These are phyloP conservation scores for Artemisia tridentata DNA, from an alignment of 129 eudicot species.

Conservation along the genomic window DNA sequence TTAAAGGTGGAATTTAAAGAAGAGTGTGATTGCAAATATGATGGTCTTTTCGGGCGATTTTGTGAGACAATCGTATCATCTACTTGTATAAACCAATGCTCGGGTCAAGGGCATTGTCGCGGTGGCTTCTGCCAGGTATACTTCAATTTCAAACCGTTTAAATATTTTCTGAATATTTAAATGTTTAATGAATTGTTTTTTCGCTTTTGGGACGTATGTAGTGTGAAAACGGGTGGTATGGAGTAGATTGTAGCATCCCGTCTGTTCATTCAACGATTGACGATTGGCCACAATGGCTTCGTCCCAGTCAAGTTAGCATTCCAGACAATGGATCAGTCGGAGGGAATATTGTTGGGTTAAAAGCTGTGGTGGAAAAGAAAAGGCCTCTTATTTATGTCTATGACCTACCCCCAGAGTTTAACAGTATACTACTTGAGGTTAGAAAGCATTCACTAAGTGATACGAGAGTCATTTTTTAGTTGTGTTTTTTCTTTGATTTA, in stretches of 20 bases:
- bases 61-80: slow-evolving; percentile 70
- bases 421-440: slow-evolving; percentile 90
- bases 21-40: slow-evolving; percentile 95
- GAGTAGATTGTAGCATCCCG: slow-evolving; percentile 90
- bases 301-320: slow-evolving; percentile 67
- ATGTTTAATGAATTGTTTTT: slow-evolving; percentile 1
- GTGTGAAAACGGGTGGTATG: slow-evolving; percentile 95
- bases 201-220: slow-evolving; percentile 24
- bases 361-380: slow-evolving; percentile 78
- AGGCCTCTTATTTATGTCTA: slow-evolving; percentile 89
- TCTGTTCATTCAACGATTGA: slow-evolving; percentile 59
- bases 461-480: background rate
- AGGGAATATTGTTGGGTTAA: slow-evolving; percentile 38
- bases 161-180: background rate
- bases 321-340: slow-evolving; percentile 39
- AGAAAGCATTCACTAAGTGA: slow-evolving; percentile 30
- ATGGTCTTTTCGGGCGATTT: slow-evolving; percentile 73
- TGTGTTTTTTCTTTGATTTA: background rate
- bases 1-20: slow-evolving; percentile 62
- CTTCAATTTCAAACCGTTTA: background rate
- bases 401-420: slow-evolving; percentile 86
- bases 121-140: slow-evolving; percentile 95
- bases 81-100: slow-evolving; percentile 85
- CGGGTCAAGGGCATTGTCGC: slow-evolving; percentile 83
- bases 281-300: slow-evolving; percentile 93